Base-by-base conservation (phyloP, 345 rosid species). In the Lagerstroemia speciosa region DNA sequence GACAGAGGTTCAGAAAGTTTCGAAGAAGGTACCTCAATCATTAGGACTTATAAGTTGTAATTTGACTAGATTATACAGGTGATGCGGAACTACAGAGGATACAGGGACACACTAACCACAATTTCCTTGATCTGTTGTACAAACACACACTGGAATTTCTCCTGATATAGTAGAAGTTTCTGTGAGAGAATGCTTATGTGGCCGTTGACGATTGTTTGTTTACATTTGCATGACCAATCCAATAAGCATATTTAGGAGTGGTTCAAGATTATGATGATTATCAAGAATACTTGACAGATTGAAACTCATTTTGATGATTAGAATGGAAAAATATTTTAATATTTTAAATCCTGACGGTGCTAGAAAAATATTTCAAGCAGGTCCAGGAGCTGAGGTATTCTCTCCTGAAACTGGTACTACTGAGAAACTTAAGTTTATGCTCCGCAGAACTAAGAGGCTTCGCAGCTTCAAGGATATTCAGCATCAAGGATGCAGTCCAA, bases 371-470 rank as follows among this genome's bases (percentile, higher is more conserved):
- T 10, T 36, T 72, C 17, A 17, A 32, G 67, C 76, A 87, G 96
- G 77, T 67, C 69, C 64, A 8, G 77, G 78, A 71, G 78, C 64
- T 68, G 74, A 67, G 31, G 61, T 12, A 69, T 64, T 64, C 75
- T 79, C 82, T 63, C 80, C 80, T 20, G 75, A 73, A 74, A 67
- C 40, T 67, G 73, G 66, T 36, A 60, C 62, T 15, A 40, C 73
- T 62, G 79, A 80, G 77, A 85, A 82, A 68, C 73, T 83, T 48
- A 80, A 81, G 58, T 78, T 70, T 61, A 65, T 71, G 57, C 71
- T 73, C 77, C 69, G 62, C 74, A 79, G 87, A 72, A 74, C 77
- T 67, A 82, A 92, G 81, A 78, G 79, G 69, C 76, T 76, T 64
- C 65, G 72, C 60, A 77, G 73, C 60, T 72, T 68, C 20, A 77